Evolutionary conservation across 2,329 filamentous ascomycete species (phyloP).

Genomic region (Hypoxylon sp.): DNA sequence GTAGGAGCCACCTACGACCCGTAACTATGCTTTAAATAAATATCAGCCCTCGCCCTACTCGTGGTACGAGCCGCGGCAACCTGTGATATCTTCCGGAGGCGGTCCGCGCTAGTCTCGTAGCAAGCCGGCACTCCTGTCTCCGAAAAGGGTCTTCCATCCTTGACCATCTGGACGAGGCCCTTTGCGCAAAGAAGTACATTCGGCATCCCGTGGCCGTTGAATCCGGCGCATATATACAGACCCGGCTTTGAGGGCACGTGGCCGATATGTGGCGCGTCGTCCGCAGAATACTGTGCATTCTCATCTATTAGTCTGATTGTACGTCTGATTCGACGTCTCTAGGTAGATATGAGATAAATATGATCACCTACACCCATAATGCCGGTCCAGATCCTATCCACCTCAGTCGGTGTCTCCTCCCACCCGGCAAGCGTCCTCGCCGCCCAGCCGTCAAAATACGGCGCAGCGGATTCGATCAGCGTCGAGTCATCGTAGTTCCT

Average conservation of each 20-base stretch:
- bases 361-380: constrained; percentile 49
- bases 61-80: constrained; percentile 13
- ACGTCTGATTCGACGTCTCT: not conserved
- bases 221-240: constrained; percentile 48
- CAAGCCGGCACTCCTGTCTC: constrained; percentile 46
- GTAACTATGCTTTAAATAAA: constrained; percentile 37
- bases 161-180: constrained; percentile 46
- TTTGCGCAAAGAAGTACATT: constrained; percentile 48
- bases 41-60: constrained; percentile 32
- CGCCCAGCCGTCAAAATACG: constrained; percentile 66
- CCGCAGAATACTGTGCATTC: constrained; percentile 43
- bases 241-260: constrained; percentile 46
- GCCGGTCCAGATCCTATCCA: constrained; percentile 56
- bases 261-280: constrained; percentile 48
- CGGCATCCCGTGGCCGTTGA: constrained; percentile 50
- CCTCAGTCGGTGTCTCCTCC: constrained; percentile 59
- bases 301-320: constrained; percentile 5
- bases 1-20: constrained; percentile 1
- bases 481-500: constrained; percentile 62
- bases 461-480: constrained; percentile 59
- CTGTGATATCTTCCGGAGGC: constrained; percentile 39
- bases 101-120: constrained; percentile 45
- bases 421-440: constrained; percentile 64
- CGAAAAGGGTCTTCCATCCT: constrained; percentile 42
- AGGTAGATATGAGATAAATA: not conserved